Base-by-base conservation (phyloP, 805 yeast genomes). In the Cyberlindnera sargentensis region DNA sequence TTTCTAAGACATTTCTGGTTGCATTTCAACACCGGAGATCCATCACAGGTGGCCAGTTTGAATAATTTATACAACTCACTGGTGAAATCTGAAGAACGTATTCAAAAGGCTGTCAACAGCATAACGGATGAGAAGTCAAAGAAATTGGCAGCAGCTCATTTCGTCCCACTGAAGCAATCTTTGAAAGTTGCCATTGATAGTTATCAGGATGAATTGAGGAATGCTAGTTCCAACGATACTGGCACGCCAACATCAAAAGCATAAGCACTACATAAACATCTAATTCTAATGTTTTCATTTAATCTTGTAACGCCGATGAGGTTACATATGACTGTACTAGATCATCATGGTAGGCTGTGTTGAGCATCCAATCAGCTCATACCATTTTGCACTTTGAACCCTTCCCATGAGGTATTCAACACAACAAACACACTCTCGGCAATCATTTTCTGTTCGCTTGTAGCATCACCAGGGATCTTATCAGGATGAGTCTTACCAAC, bases 401-500 rank as follows among this genome's bases (percentile, higher is more conserved):
- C 65, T 52, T 87, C 97, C 98, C 99, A 93, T 3, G 97, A 89
- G 52, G 79, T 75, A 62, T 89, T 91, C 48, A 93, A 67, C 0
- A 80, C 72, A 34, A 89, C 84, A 58, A 93, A 93, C 0, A 91
- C 91, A 25, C 79, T 80, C 53, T 90, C 91, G 11, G 97, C 93
- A 37, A 91, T 71, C 82, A 91, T 75, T 58, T 83, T 82, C 44
- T 78, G 76, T 55, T 88, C 95, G 5, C 80, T 67, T 6, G 80
- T 67, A 2, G 82, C 76, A 24, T 64, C 62, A n/a, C 64, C 58
- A 6, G 78, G 68, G 25, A 90, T 67, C 61, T 93, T 93, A 62
- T 93, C 99, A 0, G 91, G 80, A 62, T 90, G 93, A 3, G 96
- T 95, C 40, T 79, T 75, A 0, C 97, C 82, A 52, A 93, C 87